Percentiles rank a stretch among this genome's conserved stretches.
Conservation (phyloP, 2,329 filamentous ascomycete species). For the Fusarium incarnatum region DNA sequence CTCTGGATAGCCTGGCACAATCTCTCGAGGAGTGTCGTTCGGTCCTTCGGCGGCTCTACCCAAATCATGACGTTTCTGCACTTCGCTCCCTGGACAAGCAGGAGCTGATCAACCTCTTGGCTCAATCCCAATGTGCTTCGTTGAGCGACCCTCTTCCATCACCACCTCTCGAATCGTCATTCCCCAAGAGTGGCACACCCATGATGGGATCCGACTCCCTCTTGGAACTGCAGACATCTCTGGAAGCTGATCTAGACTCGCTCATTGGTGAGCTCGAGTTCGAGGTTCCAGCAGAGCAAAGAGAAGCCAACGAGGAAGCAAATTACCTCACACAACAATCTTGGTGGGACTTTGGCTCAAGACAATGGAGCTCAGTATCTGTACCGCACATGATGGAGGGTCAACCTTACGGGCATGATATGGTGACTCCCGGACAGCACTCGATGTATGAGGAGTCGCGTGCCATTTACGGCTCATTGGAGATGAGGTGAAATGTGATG, state of each 20-base stretch:
- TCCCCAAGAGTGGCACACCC: conserved; percentile 60
- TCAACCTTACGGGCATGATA: conserved; percentile 26
- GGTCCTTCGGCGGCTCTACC: conserved; percentile 63
- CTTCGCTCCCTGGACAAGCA: conserved; percentile 67
- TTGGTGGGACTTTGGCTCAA: conserved; percentile 33
- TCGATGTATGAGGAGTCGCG: conserved; percentile 31
- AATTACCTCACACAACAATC: conserved; percentile 28
- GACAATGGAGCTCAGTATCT: conserved; percentile 35
- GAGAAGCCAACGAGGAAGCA: conserved; percentile 20
- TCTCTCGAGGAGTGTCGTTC: conserved; percentile 71
- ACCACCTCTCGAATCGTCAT: conserved; percentile 64
- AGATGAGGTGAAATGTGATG: not conserved
- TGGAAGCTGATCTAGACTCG: conserved; percentile 39
- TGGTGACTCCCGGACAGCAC: conserved; percentile 23
- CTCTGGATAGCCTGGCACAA: conserved; percentile 72
- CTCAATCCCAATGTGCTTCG: conserved; percentile 57
- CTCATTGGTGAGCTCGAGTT: conserved; percentile 39
- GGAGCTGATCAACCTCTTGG: conserved; percentile 68
- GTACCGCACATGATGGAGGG: conserved; percentile 24
- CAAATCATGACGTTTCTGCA: conserved; percentile 64
- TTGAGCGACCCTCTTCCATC: conserved; percentile 61
- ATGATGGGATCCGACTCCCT: conserved; percentile 44
- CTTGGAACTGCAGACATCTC: conserved; percentile 36
- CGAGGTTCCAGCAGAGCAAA: conserved; percentile 32
- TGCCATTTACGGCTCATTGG: conserved; percentile 30